Percentiles rank a stretch among this genome's conserved stretches.
Evolutionary conservation across 495 filamentous ascomycete genomes (phyloP).

Genomic region (Talaromyces borbonicus): DNA sequence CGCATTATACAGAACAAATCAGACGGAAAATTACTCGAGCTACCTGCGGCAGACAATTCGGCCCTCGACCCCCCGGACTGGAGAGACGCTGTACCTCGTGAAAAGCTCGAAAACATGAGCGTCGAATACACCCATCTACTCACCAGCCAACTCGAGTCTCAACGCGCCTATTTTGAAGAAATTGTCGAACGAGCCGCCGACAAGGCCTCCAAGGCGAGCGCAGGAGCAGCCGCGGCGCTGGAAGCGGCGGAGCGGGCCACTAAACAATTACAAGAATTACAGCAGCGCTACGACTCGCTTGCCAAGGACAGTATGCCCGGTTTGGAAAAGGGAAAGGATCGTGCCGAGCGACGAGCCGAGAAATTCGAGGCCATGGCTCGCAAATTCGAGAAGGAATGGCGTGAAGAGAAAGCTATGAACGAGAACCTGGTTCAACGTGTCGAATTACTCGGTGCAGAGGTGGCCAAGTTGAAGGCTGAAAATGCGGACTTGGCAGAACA

Average conservation of each 20-base stretch:
- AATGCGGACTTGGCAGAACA: conserved; percentile 62
- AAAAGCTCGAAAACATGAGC: conserved; percentile 86
- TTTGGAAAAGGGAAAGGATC: conserved; percentile 60
- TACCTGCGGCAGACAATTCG: conserved; percentile 47
- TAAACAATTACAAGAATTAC: conserved; percentile 41
- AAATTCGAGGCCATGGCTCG: conserved; percentile 69
- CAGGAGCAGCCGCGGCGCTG: conserved; percentile 53
- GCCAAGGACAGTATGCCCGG: conserved; percentile 47
- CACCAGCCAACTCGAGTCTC: conserved; percentile 81
- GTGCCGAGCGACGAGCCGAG: conserved; percentile 55
- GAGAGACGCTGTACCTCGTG: conserved; percentile 68
- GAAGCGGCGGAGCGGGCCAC: conserved; percentile 42
- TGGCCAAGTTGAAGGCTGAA: conserved; percentile 44
- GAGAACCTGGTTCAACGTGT: conserved; percentile 70
- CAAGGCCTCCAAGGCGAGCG: conserved; percentile 69
- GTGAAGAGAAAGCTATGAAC: conserved; percentile 82
- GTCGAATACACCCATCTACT: conserved; percentile 92
- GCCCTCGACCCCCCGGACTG: conserved; percentile 35
- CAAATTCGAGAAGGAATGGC: conserved; percentile 62
- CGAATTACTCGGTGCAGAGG: conserved; percentile 49
- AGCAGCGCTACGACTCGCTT: conserved; percentile 45
- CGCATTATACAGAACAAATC: conserved; percentile 86
- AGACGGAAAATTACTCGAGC: conserved; percentile 78
- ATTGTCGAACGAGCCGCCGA: conserved; percentile 84
- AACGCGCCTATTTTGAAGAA: conserved; percentile 90